Base-by-base conservation (phyloP, 345 rosid species). In the Pseudoturritis turrita region DNA sequence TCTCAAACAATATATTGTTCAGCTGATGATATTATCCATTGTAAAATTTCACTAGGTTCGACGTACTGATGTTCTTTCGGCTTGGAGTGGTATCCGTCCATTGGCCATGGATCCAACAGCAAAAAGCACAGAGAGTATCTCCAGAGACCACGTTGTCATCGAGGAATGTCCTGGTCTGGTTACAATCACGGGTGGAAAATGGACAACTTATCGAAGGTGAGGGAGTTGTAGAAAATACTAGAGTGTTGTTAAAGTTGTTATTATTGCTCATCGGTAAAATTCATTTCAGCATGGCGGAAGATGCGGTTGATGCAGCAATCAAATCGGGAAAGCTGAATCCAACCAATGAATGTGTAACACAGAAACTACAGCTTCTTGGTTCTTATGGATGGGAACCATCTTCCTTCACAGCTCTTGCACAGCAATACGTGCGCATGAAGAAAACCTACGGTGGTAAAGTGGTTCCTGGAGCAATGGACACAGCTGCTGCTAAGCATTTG, bases 51-150 rank as follows among this genome's bases (percentile, higher is more conserved):
- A 14, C 17, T 74, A 91, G 98, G 98, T 94, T 7, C 87, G 98
- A 6, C 92, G 99, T 35, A 39, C 78, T 19, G 98, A 94, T 87
- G 97, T 94, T 76, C 97, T 94, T 65, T 94, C 98, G 60, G 98
- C 96, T 40, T 94, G 98, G 98, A 94, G 99, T 83, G 99, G 99
- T 31, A 94, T 94, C 67, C 97, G 98, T 40, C 98, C 98, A 22
- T 77, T 94, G 83, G 99, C 97, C 26, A 66, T 64, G 47, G 96
- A 91, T 81, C 99, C 99, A 50, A 80, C 86, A 18, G 96, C 93
- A 49, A 91, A 89, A 79, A 95, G 74, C 81, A 95, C 99, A 14
- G 99, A 95, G 78, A 91, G 91, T 79, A 86, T 95, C 77, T 91
- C 99, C 10, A 88, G 99, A 81, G 99, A 91, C 82, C 99, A 95